Evolutionary conservation across 768 basidiomycete species (phyloP).

Genomic region (Tubosaeta brunneosetosa): DNA sequence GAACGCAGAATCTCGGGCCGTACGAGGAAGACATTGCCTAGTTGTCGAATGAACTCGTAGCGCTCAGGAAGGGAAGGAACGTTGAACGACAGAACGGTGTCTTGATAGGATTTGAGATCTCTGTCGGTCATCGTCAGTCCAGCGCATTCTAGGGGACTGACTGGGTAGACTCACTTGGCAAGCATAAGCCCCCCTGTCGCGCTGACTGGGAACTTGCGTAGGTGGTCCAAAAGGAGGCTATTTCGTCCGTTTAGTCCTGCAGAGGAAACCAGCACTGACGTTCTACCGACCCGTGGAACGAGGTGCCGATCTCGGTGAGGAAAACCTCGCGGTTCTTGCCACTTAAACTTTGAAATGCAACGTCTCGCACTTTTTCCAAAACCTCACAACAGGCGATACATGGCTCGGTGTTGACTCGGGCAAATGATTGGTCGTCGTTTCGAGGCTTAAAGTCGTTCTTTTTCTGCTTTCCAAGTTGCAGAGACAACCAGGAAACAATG

Average conservation of each 20-base stretch:
- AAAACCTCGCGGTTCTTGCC: slow-evolving; percentile 93
- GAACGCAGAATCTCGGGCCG: slow-evolving; percentile 92
- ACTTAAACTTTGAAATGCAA: slow-evolving; percentile 68
- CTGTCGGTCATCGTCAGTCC: slow-evolving; percentile 36
- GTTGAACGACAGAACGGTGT: slow-evolving; percentile 75
- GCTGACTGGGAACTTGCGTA: slow-evolving; percentile 94
- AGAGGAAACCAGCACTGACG: neutral
- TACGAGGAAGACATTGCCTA: slow-evolving; percentile 96
- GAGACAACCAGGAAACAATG: slow-evolving; percentile 67
- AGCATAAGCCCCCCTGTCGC: slow-evolving; percentile 97
- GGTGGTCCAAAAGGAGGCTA: slow-evolving; percentile 88
- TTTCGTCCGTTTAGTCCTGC: slow-evolving; percentile 5
- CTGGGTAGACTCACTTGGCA: slow-evolving; percentile 71
- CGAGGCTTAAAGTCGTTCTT: slow-evolving; percentile 94
- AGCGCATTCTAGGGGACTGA: neutral
- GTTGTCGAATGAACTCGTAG: slow-evolving; percentile 96
- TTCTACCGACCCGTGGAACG: slow-evolving; percentile 74
- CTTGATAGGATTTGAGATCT: slow-evolving; percentile 96
- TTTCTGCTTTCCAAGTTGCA: slow-evolving; percentile 87
- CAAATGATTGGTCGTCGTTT: slow-evolving; percentile 94
- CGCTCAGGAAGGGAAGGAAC: slow-evolving; percentile 86
- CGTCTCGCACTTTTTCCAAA: slow-evolving; percentile 76
- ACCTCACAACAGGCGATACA: slow-evolving; percentile 82
- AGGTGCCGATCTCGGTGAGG: slow-evolving; percentile 88
- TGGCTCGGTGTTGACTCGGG: slow-evolving; percentile 91